Percentiles rank a stretch among this genome's conserved stretches.
Conservation (phyloP, 768 basidiomycete species). For the Imleria badia region DNA sequence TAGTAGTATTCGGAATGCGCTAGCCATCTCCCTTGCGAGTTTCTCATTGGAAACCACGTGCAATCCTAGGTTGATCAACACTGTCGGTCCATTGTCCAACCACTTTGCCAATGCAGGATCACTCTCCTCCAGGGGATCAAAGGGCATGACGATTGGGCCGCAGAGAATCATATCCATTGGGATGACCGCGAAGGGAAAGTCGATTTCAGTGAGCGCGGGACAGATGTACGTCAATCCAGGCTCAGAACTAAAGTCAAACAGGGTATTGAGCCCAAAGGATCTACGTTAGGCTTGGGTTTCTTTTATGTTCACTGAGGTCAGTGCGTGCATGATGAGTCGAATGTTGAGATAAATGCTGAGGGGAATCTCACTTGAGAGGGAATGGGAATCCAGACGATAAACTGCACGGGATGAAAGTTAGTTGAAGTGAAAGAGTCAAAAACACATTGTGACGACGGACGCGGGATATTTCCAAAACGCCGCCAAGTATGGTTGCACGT, state of each 20-base stretch:
- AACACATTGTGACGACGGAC: neutral
- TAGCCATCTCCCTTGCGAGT: neutral
- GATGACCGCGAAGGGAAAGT: constrained; percentile 2
- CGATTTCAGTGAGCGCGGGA: constrained; percentile 1
- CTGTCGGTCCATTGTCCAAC: constrained; percentile 11
- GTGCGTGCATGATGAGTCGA: neutral
- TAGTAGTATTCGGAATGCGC: constrained; percentile 7
- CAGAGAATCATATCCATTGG: constrained; percentile 7
- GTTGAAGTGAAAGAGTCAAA: neutral
- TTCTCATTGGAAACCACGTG: neutral
- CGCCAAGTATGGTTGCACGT: neutral
- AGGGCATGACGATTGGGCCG: constrained; percentile 8
- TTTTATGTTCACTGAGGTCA: neutral
- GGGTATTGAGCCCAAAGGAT: neutral
- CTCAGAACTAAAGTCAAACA: neutral
- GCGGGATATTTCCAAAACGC: constrained; percentile 5
- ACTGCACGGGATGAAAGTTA: neutral
- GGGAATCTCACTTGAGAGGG: constrained; percentile 14
- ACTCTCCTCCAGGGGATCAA: constrained; percentile 7
- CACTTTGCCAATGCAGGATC: constrained; percentile 3
- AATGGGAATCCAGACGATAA: constrained; percentile 7
- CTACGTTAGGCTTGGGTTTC: neutral
- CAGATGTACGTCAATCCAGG: constrained; percentile 1
- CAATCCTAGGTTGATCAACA: constrained; percentile 11
- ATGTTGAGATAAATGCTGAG: constrained; percentile 9